These are phyloP conservation scores for Clitocybe nebularis DNA, from an alignment of 1,284 basidiomycete genomes.

Conservation along the genomic window DNA sequence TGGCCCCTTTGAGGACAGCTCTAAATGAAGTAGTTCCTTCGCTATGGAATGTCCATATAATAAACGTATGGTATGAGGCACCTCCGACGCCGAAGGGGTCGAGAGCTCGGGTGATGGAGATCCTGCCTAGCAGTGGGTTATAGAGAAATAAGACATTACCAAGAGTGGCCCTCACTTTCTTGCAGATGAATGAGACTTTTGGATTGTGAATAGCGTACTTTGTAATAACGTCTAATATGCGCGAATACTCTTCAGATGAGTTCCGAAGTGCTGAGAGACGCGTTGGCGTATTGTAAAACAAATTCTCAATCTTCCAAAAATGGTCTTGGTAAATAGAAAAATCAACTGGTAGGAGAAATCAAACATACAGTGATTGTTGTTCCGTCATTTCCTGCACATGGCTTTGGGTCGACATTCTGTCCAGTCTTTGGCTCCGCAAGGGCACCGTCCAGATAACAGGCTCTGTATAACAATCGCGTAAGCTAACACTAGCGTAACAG, in stretches of 20 bases:
- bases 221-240: slow-evolving; percentile 91
- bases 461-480: slow-evolving; percentile 43
- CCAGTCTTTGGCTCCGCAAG: slow-evolving; percentile 70
- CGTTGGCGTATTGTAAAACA: slow-evolving; percentile 94
- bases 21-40: slow-evolving; percentile 72
- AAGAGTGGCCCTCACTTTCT: slow-evolving; percentile 59
- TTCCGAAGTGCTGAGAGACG: slow-evolving; percentile 85
- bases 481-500: not conserved
- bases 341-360: not conserved
- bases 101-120: slow-evolving; percentile 77
- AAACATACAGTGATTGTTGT: slow-evolving; percentile 78
- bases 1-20: slow-evolving; percentile 33
- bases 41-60: slow-evolving; percentile 83
- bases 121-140: slow-evolving; percentile 59
- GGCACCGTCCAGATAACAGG: slow-evolving; percentile 73
- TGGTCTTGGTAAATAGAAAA: slow-evolving; percentile 2
- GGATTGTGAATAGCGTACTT: slow-evolving; percentile 95
- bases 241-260: slow-evolving; percentile 88
- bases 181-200: slow-evolving; percentile 84
- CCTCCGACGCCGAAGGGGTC: slow-evolving; percentile 70
- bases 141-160: not conserved
- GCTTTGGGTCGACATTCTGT: slow-evolving; percentile 71
- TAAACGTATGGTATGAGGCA: slow-evolving; percentile 71
- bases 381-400: slow-evolving; percentile 93
- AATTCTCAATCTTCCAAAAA: slow-evolving; percentile 77